Evolutionary conservation across 2,329 filamentous ascomycete species (phyloP), one percentile per base, ranked within the genome.

Genomic region (Gnomoniopsis smithogilvyi): DNA sequence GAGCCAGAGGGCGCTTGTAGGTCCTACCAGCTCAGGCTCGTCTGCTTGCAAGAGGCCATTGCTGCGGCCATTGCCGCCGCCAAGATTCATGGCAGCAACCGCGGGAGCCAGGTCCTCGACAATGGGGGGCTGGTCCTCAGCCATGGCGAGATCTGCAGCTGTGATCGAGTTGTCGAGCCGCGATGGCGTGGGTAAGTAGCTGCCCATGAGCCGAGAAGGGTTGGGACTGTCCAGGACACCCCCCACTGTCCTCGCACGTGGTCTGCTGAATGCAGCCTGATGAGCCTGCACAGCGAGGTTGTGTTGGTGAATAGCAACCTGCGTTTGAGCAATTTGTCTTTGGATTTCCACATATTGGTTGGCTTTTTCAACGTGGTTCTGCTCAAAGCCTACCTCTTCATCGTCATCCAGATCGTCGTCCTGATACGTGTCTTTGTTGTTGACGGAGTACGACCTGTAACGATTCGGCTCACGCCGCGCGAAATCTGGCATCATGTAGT

Each of bases 391-490:
- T 11, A 51, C 54, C 11, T 62, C 60, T 3, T 54, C 54, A 2
- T 62, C 60, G 17, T 91, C 88, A 61, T 92, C 89, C 26, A 92
- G 89, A 54, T 96, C 93, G 50, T 92, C 89, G 67, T 96, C 92
- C 2, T 90, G 93, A 68, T 98, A 98, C 73, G 95, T 96, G 72
- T 98, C 94, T 74, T 96, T 97, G 58, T 96, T 96, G 74, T 99
- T 99, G 64, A 99, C 95, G 1, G 95, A 99, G 73, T 97, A 98
- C 1, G 95, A 99, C 50, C 95, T 87, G 80, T 98, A 96, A 54
- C 95, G 87, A 72, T 90, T 98, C 48, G 88, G 82, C 67, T 90
- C 90, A 70, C 85, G 90, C 70, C 85, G 90, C 64, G 88, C 89
- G 65, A 91, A 83, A 70, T 91, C 88, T 15, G 60, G 60, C 62